Base-by-base conservation (phyloP, 768 basidiomycete species). In the Hemileccinum impolitum region DNA sequence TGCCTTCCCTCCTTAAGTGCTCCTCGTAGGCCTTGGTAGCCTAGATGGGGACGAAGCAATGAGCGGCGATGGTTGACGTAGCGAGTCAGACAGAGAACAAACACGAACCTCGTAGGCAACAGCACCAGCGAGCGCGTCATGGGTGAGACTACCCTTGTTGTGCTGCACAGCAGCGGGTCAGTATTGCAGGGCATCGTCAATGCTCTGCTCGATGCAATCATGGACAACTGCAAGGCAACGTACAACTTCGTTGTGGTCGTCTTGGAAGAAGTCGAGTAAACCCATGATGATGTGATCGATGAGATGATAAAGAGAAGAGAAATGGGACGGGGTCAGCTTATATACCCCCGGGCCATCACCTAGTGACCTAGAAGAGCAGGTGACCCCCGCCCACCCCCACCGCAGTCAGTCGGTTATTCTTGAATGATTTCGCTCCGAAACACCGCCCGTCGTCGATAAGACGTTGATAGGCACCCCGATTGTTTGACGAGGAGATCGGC, bases 81-180 rank as follows among this genome's bases (percentile, higher is more conserved):
- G 17, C 4, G 2, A 17, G n/a, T 15, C 6, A 3, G 8, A 18
- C 21, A 15, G 28, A 14, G 13, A 30, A 51, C 10, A 8, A 5
- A 14, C 15, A 51, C 52, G 19, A 21, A 63, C 62, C 57, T 53
- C 45, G 19, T 17, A 63, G 13, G 57, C 51, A 51, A 40, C 35
- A 13, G 51, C 53, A 6, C 60, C 63, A n/a, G 30, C 53, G 26
- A 63, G n/a, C 12, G 21, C 31, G 12, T 63, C 62, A 43, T 63
- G 62, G 21, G 60, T 41, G 1, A 44, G 0, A 15, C 19, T 54
- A 13, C 57, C 63, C 1, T 45, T 19, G 56, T 53, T 9, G 28
- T 63, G 43, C 58, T 56, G 17, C 26, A 23, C 21, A 32, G 15
- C 9, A 2, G 7, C 4, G 6, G 7, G 18, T 59, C 35, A 47